Conservation (phyloP, 2,329 filamentous ascomycete species). For the Diaporthe eres region DNA sequence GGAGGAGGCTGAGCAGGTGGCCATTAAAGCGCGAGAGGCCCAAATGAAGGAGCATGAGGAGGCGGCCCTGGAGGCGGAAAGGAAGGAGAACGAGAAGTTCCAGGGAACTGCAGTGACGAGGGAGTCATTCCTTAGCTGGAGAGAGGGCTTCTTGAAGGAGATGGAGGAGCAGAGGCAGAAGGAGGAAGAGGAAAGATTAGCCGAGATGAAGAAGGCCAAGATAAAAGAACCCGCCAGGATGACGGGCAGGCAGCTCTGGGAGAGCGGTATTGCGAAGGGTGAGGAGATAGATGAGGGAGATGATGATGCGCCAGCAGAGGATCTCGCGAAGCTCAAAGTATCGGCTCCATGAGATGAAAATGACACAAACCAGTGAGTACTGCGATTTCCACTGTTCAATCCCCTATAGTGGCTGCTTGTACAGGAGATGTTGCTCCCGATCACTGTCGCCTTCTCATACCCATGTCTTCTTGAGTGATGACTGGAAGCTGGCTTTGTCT, state of each 20-base stretch:
- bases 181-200: constrained; percentile 82
- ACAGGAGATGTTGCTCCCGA: background rate
- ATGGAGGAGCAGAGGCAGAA: constrained; percentile 79
- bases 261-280: constrained; percentile 78
- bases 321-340: constrained; percentile 80
- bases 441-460: background rate
- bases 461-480: background rate
- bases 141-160: constrained; percentile 82
- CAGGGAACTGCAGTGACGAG: constrained; percentile 90
- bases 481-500: background rate
- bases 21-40: constrained; percentile 79
- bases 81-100: constrained; percentile 97
- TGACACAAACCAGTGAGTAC: constrained; percentile 8
- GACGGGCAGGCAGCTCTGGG: constrained; percentile 84
- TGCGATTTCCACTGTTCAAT: background rate
- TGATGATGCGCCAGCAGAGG: constrained; percentile 73
- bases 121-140: constrained; percentile 88
- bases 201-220: constrained; percentile 85
- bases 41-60: constrained; percentile 72
- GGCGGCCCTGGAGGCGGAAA: constrained; percentile 73
- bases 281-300: constrained; percentile 76
- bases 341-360: constrained; percentile 59
- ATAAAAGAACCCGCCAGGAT: constrained; percentile 81
- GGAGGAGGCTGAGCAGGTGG: constrained; percentile 89
- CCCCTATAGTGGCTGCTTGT: background rate